Base-by-base conservation (phyloP, 208 protist species). In the Leptomonas pyrrhocoris region DNA sequence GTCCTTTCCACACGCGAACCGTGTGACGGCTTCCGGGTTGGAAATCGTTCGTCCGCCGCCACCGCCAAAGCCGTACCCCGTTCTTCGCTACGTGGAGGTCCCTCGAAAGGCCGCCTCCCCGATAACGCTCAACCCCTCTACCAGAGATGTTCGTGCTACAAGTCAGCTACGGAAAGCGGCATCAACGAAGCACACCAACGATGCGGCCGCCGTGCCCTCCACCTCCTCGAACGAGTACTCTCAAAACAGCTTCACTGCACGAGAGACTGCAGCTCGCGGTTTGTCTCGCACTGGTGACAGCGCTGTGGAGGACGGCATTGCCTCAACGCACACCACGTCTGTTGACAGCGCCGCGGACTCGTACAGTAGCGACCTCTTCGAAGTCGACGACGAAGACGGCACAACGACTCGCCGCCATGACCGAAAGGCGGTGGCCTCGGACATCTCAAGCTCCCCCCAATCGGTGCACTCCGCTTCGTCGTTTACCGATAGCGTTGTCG, bases 1-100 rank as follows among this genome's bases (percentile, higher is more conserved):
- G 19, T 2, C 23, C 3, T 63, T 58, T 3, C 67, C 50, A 2
- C 71, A 9, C 2, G 43, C 43, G 5, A 19, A n/a, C 16, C 68
- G 28, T 1, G 66, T 77, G 23, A 81, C 66, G 42, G 28, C 46
- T 28, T 36, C 62, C 11, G 56, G 73, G 13, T 50, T 85, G 0
- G 63, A 83, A 21, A 79, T 92, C 7, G 18, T 83, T n/a, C 55
- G 62, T 4, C 79, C 80, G 6, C 74, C 84, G n/a, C 63, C 68
- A 34, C 60, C 69, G 16, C 87, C 87, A 7, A 18, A 28, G n/a
- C 78, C 84, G n/a, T 89, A 93, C 60, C 13, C 48, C 0, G 76
- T 79, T 34, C 63, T 88, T 6, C 74, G 75, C 53, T 90, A 86
- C 60, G 78, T 88, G 1, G 65, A 68, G 34, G 66, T 76, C 7